Conservation (phyloP, 495 filamentous ascomycete genomes). For the Aspergillus baeticus region DNA sequence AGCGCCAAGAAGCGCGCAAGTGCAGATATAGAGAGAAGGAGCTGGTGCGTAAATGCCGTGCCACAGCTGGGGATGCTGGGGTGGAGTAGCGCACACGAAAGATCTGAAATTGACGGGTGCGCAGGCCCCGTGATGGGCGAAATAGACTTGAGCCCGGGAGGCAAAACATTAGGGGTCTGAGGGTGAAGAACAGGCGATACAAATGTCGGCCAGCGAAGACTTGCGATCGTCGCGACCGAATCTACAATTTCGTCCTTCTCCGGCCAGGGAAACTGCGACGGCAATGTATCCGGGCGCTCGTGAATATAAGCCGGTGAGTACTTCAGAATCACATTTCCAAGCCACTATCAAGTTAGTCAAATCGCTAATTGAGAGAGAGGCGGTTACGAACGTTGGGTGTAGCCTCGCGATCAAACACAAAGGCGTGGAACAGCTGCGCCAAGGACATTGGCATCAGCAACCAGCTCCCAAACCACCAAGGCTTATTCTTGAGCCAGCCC, state of each 20-base stretch:
- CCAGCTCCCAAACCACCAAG: conserved; percentile 96
- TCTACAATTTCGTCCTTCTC: conserved; percentile 74
- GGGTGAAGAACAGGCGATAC: conserved; percentile 88
- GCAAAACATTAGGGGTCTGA: conserved; percentile 58
- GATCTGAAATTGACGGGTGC: conserved; percentile 75
- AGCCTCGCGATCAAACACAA: conserved; percentile 89
- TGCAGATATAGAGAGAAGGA: conserved; percentile 73
- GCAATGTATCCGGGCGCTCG: conserved; percentile 65
- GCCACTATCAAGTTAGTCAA: conserved; percentile 45
- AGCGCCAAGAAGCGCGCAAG: conserved; percentile 74
- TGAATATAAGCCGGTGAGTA: conserved; percentile 78
- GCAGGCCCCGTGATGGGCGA: conserved; percentile 78
- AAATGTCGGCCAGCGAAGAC: conserved; percentile 82
- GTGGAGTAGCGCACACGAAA: conserved; percentile 92
- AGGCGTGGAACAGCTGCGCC: conserved; percentile 87
- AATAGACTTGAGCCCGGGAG: conserved; percentile 62
- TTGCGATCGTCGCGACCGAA: conserved; percentile 74
- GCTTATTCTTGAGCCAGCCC: conserved; percentile 72
- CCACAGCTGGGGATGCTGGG: conserved; percentile 82
- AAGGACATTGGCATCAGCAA: conserved; percentile 88
- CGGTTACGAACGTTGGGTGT: conserved; percentile 58
- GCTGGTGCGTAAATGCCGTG: conserved; percentile 79
- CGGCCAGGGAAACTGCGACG: conserved; percentile 70
- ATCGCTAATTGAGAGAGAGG: neutral
- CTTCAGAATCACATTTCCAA: conserved; percentile 71